Conservation (phyloP, 208 protist species). For the Acanthamoeba sp. region DNA sequence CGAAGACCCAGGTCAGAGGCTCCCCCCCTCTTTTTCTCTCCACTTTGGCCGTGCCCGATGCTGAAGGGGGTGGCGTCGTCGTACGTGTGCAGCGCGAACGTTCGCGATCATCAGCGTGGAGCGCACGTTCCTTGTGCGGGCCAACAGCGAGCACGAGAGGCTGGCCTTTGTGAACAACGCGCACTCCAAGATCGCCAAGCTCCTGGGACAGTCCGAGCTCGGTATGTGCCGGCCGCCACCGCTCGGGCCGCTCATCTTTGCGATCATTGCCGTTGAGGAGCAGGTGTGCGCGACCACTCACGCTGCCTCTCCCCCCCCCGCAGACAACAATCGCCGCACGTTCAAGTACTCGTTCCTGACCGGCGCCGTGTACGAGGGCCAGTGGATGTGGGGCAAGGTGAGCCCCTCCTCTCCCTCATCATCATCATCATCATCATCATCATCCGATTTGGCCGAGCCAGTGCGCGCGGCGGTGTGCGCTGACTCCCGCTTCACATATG, state of each 20-base stretch:
- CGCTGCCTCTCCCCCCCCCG: too few species aligned
- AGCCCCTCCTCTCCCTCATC: too few species aligned
- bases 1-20: background rate
- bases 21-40: constrained; percentile 7
- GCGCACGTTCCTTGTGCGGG: constrained; percentile 1
- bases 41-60: background rate
- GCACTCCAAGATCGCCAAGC: constrained; percentile 25
- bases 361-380: constrained; percentile 31
- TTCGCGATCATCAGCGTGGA: constrained; percentile 36
- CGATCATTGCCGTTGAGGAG: background rate
- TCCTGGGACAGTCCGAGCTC: background rate
- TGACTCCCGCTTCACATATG: background rate
- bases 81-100: constrained; percentile 16
- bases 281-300: too few species aligned
- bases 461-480: too few species aligned
- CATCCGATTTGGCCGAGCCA: too few species aligned
- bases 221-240: background rate
- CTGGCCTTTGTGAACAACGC: constrained; percentile 35
- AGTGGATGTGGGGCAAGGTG: constrained; percentile 60
- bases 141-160: constrained; percentile 39
- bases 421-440: too few species aligned
- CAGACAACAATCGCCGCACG: background rate
- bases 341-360: constrained; percentile 52
- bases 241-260: too few species aligned
- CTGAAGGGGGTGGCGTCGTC: too few species aligned